These are phyloP conservation scores for Aspergillus piperis DNA, from an alignment of 2,329 filamentous ascomycete genomes.

Conservation along the genomic window DNA sequence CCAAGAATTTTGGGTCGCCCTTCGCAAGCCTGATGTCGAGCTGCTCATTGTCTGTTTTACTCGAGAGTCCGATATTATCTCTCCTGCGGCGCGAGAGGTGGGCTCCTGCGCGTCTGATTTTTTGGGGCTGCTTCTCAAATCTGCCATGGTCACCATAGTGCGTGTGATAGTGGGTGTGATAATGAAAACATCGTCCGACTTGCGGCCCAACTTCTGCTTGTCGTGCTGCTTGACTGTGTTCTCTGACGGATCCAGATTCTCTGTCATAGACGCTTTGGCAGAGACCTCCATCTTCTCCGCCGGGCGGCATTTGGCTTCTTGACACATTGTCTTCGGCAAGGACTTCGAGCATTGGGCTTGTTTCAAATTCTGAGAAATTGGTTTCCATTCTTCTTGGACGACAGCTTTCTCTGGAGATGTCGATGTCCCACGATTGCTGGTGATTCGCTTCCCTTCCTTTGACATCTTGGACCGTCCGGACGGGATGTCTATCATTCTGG, in stretches of 20 bases:
- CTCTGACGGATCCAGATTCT: slow-evolving; percentile 22
- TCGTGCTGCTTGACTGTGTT: slow-evolving; percentile 17
- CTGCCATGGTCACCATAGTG: slow-evolving; percentile 39
- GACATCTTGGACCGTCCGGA: slow-evolving; percentile 25
- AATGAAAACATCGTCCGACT: slow-evolving; percentile 38
- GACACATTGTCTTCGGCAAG: slow-evolving; percentile 28
- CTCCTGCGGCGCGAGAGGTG: slow-evolving; percentile 24
- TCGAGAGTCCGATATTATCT: slow-evolving; percentile 31
- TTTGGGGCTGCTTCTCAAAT: slow-evolving; percentile 24
- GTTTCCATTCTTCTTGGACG: slow-evolving; percentile 31
- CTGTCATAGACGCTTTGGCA: slow-evolving; percentile 26
- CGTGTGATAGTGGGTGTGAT: slow-evolving; percentile 46
- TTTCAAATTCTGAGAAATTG: slow-evolving; percentile 38
- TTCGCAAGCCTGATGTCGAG: slow-evolving; percentile 30
- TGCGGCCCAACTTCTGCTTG: slow-evolving; percentile 16
- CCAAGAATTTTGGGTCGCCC: slow-evolving; percentile 26
- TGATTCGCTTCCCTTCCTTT: slow-evolving; percentile 21
- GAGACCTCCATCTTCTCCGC: slow-evolving; percentile 19
- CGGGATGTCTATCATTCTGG: slow-evolving; percentile 25
- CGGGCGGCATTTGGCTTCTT: slow-evolving; percentile 22
- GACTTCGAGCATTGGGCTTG: slow-evolving; percentile 37
- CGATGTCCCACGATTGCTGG: slow-evolving; percentile 10
- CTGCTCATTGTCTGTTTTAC: slow-evolving; percentile 28
- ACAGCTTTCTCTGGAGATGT: slow-evolving; percentile 22
- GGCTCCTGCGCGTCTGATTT: slow-evolving; percentile 18